Base-by-base conservation (phyloP, 352 stramenopile species). In the Blastocystis sp. region DNA sequence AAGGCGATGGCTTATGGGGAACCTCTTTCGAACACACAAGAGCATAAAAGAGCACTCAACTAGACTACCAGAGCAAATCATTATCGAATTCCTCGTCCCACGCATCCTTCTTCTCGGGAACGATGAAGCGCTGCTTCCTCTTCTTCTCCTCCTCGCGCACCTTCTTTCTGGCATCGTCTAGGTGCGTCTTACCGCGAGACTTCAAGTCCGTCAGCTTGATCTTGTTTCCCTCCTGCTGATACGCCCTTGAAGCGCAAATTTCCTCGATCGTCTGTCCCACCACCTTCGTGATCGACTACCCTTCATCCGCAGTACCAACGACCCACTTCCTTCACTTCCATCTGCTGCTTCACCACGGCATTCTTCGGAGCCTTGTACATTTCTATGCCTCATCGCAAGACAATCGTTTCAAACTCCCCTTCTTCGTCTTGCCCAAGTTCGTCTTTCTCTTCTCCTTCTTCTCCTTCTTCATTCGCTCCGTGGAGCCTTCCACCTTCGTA, bases 131-230 rank as follows among this genome's bases (percentile, higher is more conserved):
- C 9, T 74, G 40, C 19, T 88, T 88, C 62, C 67, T 74, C 48
- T 79, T 88, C 52, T 77, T 65, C 45, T 88, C 78, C 23, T 88
- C 78, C 45, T 88, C 78, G 38, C 53, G 28, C 40, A 88, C 21
- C 62, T 88, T 88, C 34, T 88, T 28, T 48, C 78, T 69, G 38
- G 67, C 67, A 48, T 88, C 78, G 56, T 88, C 62, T 11, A 88
- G 43, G 14, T 65, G 64, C 11, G 62, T 76, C 43, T 71, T 88
- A 67, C 78, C 78, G 4, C 45, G 45, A 14, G 70, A 69, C 34
- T 88, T 88, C 41, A 88, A 41, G 61, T 88, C 78, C 0, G 78
- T 66, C 17, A 88, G 48, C 53, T 88, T 88, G 34, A 88, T 88
- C 52, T 88, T 88, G 67, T 88, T 79, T 66, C 56, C 78, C 21